Conservation (phyloP, 2,329 filamentous ascomycete species). For the Xylariaceae sp. region DNA sequence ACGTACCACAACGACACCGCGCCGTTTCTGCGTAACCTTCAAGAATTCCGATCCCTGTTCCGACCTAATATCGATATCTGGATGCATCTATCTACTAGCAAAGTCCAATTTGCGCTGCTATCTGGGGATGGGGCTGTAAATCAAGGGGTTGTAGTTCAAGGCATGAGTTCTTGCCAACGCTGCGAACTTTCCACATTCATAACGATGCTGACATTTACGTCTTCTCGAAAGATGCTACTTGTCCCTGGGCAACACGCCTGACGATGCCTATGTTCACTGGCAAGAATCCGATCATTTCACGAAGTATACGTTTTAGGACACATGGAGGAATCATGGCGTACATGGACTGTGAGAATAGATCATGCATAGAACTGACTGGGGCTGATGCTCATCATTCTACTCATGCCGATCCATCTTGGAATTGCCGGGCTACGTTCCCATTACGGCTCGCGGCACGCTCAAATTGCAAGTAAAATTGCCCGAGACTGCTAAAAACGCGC, state of each 20-base stretch:
- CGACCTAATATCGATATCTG: slow-evolving; percentile 56
- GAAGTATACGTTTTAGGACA: slow-evolving; percentile 60
- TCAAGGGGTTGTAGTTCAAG: slow-evolving; percentile 46
- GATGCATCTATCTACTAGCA: slow-evolving; percentile 59
- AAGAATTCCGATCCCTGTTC: slow-evolving; percentile 59
- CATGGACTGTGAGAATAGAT: slow-evolving; percentile 43
- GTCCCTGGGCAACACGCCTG: slow-evolving; percentile 51
- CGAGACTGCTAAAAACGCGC: slow-evolving; percentile 44
- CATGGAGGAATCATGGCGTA: slow-evolving; percentile 54
- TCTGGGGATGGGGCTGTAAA: slow-evolving; percentile 42
- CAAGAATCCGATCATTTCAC: slow-evolving; percentile 60
- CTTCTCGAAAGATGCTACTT: slow-evolving; percentile 57
- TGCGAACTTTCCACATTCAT: not conserved
- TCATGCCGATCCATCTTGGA: slow-evolving; percentile 51
- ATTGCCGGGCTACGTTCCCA: slow-evolving; percentile 49
- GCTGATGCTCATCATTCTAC: not conserved
- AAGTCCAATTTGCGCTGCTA: slow-evolving; percentile 50
- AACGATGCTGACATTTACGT: too few relatives aligned
- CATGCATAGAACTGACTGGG: not conserved
- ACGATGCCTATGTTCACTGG: slow-evolving; percentile 53
- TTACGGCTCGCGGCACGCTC: slow-evolving; percentile 47
- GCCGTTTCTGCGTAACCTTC: slow-evolving; percentile 54
- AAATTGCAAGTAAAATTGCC: slow-evolving; percentile 51
- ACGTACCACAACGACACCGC: slow-evolving; percentile 55
- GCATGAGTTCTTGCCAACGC: not conserved